Conservation (phyloP, 345 rosid genomes). For the Cardamine chenopodiifolia region DNA sequence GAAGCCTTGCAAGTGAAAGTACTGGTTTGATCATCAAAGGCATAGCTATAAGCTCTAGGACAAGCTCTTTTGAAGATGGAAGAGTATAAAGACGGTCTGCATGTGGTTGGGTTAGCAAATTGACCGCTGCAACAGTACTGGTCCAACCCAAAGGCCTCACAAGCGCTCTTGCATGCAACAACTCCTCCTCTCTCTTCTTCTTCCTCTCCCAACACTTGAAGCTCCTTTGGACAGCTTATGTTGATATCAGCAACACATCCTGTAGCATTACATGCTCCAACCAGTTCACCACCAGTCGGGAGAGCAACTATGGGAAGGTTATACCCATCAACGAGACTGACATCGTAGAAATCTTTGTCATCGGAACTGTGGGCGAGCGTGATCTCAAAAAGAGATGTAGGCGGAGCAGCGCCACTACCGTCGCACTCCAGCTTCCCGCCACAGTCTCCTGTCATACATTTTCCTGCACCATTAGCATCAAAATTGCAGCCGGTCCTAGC, state of each 20-base stretch:
- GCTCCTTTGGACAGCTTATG: slow-evolving; percentile 87
- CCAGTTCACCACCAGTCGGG: slow-evolving; percentile 57
- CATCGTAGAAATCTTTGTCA: slow-evolving; percentile 72
- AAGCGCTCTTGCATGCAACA: slow-evolving; percentile 83
- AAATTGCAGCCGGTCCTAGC: slow-evolving; percentile 86
- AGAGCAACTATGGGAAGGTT: slow-evolving; percentile 77
- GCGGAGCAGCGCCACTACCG: slow-evolving; percentile 78
- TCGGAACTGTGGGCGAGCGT: slow-evolving; percentile 55
- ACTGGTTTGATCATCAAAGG: slow-evolving; percentile 77
- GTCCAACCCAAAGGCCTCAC: slow-evolving; percentile 81
- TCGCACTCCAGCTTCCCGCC: slow-evolving; percentile 77
- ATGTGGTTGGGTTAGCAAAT: slow-evolving; percentile 82
- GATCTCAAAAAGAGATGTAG: slow-evolving; percentile 85
- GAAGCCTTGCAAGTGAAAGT: slow-evolving; percentile 88
- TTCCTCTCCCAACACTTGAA: slow-evolving; percentile 69
- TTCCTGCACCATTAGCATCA: slow-evolving; percentile 59
- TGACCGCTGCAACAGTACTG: slow-evolving; percentile 92
- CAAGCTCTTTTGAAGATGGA: slow-evolving; percentile 82
- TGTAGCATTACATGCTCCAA: slow-evolving; percentile 75
- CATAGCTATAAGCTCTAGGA: slow-evolving; percentile 88
- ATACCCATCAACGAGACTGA: slow-evolving; percentile 85
- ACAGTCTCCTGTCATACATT: slow-evolving; percentile 79
- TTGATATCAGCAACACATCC: slow-evolving; percentile 65
- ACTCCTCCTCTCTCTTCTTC: slow-evolving; percentile 51
- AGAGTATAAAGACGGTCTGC: slow-evolving; percentile 71